These are phyloP conservation scores for Aspergillus taichungensis DNA, from an alignment of 495 filamentous ascomycete species.

Conservation along the genomic window DNA sequence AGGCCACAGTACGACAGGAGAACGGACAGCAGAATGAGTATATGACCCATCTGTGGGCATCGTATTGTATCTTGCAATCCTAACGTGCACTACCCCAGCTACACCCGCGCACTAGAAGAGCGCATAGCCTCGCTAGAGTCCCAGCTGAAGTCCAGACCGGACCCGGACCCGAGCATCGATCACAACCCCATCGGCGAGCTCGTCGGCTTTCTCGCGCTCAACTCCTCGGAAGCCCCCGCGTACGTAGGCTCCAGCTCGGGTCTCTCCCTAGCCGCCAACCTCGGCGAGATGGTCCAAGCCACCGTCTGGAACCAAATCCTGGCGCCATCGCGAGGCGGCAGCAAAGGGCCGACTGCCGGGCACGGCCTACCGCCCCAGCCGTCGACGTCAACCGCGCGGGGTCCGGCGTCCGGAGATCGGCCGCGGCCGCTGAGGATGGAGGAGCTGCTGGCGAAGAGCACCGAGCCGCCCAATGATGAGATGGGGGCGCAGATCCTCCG, in stretches of 20 bases:
- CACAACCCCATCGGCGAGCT: constrained; percentile 42
- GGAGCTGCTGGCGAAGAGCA: constrained; percentile 32
- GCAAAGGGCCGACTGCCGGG: no score
- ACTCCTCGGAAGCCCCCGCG: constrained; percentile 37
- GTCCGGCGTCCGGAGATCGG: constrained; percentile 2
- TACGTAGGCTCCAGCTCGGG: constrained; percentile 48
- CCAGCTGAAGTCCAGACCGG: constrained; percentile 16
- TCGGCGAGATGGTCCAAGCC: constrained; percentile 46
- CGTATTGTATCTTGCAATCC: no score
- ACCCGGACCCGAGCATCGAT: constrained; percentile 12
- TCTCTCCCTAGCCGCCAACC: constrained; percentile 37
- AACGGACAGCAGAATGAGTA: constrained; percentile 36
- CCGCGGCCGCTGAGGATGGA: constrained; percentile 24
- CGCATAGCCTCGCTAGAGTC: constrained; percentile 39
- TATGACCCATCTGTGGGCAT: background rate
- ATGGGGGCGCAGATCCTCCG: constrained; percentile 38
- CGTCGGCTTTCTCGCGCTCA: constrained; percentile 43
- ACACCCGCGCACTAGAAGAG: constrained; percentile 40
- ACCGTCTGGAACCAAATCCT: constrained; percentile 46
- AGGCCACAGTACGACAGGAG: constrained; percentile 36
- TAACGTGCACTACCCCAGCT: constrained; percentile 14
- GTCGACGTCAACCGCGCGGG: constrained; percentile 2
- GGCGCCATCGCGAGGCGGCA: constrained; percentile 19
- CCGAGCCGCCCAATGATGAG: constrained; percentile 42
- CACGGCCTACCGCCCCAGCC: constrained; percentile 5